Percentiles rank a stretch among this genome's conserved stretches.
Conservation (phyloP, 2,329 filamentous ascomycete species). For the Alternaria angustiovoidea region DNA sequence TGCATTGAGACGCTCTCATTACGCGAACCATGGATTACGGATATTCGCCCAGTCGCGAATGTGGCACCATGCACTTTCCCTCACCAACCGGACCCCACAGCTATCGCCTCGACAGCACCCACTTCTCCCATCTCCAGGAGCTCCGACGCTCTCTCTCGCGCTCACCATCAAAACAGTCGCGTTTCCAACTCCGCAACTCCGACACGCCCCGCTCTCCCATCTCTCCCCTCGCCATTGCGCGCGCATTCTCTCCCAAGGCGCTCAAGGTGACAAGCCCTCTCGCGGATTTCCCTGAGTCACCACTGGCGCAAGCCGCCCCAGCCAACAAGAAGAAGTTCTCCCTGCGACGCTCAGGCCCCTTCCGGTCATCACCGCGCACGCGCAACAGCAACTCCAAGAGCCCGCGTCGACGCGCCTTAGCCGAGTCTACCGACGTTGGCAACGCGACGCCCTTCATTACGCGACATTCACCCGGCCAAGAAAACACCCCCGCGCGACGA, state of each 20-base stretch:
- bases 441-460: slow-evolving; percentile 68
- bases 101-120: slow-evolving; percentile 77
- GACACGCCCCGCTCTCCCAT: slow-evolving; percentile 52
- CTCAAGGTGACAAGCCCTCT: slow-evolving; percentile 59
- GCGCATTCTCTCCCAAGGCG: slow-evolving; percentile 55
- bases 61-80: slow-evolving; percentile 83
- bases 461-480: slow-evolving; percentile 58
- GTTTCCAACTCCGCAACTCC: slow-evolving; percentile 70
- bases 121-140: slow-evolving; percentile 78
- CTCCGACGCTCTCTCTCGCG: slow-evolving; percentile 87
- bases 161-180: slow-evolving; percentile 83
- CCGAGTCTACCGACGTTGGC: slow-evolving; percentile 72
- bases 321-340: slow-evolving; percentile 67
- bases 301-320: slow-evolving; percentile 65
- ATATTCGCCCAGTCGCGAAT: slow-evolving; percentile 62
- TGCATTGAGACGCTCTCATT: slow-evolving; percentile 9
- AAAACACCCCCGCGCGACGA: slow-evolving; percentile 49
- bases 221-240: slow-evolving; percentile 55
- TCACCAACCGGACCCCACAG: slow-evolving; percentile 77
- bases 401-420: slow-evolving; percentile 75
- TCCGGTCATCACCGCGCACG: slow-evolving; percentile 68
- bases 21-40: slow-evolving; percentile 56
- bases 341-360: slow-evolving; percentile 58
- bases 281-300: slow-evolving; percentile 65
- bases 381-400: slow-evolving; percentile 74